phyloP scores from a whole-genome alignment of 805 yeast genomes.

The Sugiyamaella smithiae region DNA sequence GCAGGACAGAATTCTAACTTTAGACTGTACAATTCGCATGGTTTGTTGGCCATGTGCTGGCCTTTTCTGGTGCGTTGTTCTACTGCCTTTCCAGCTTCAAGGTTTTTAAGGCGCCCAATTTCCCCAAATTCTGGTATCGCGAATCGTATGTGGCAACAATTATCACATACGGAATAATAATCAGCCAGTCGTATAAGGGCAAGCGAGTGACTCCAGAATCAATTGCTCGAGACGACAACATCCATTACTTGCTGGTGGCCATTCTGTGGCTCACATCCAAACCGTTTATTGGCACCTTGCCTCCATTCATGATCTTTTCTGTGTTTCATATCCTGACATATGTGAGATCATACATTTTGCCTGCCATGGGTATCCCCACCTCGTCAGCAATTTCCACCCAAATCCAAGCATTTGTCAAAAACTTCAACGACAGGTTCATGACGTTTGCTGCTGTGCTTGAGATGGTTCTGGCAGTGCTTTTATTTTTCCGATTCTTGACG shows the following conservation, averaged over 20 bases:
- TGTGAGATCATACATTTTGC: constrained; percentile 61
- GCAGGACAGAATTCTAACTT: constrained; percentile 3
- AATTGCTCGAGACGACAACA: constrained; percentile 59
- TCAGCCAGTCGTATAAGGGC: constrained; percentile 52
- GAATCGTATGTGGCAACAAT: constrained; percentile 61
- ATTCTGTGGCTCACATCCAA: constrained; percentile 58
- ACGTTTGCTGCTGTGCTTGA: constrained; percentile 59
- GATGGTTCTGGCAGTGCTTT: constrained; percentile 40
- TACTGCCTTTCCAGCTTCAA: constrained; percentile 38
- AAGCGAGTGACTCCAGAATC: constrained; percentile 27
- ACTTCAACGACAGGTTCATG: constrained; percentile 59
- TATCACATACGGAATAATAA: constrained; percentile 71
- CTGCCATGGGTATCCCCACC: constrained; percentile 47
- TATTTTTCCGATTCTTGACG: constrained; percentile 37
- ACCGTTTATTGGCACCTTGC: constrained; percentile 55
- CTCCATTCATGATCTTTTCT: constrained; percentile 77
- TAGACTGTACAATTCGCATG: constrained; percentile 68
- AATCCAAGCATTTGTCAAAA: constrained; percentile 46
- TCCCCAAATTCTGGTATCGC: constrained; percentile 52
- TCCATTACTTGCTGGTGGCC: constrained; percentile 65
- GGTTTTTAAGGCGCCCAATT: constrained; percentile 27
- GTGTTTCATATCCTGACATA: constrained; percentile 79
- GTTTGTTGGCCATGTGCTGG: constrained; percentile 62
- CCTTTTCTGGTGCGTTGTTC: constrained; percentile 41
- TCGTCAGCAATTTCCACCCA: constrained; percentile 29